These are phyloP conservation scores for Podospora comata DNA, from an alignment of 495 filamentous ascomycete species.

Conservation along the genomic window DNA sequence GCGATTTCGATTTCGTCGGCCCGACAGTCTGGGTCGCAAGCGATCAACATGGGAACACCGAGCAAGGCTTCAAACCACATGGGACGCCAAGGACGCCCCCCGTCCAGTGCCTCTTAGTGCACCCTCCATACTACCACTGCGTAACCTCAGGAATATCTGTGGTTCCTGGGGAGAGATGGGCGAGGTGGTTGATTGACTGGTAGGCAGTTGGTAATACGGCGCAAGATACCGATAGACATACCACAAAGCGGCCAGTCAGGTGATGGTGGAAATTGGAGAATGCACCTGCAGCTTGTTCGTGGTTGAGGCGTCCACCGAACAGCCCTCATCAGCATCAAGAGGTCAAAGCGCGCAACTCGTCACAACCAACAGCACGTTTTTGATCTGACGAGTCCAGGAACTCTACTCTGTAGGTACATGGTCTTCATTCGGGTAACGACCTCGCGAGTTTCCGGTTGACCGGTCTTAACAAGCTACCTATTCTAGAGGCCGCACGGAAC, in stretches of 20 bases:
- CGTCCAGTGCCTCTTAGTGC: background rate
- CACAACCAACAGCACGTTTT: background rate
- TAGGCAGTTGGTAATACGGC: background rate
- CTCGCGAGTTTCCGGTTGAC: background rate
- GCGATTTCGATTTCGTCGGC: background rate
- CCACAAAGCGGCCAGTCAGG: too few relatives aligned
- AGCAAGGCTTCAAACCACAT: background rate
- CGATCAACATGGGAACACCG: constrained; percentile 1
- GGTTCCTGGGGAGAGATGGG: background rate
- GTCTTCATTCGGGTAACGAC: background rate
- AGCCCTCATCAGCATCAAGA: background rate
- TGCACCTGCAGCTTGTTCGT: background rate
- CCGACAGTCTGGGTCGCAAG: constrained; percentile 3
- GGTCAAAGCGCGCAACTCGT: background rate
- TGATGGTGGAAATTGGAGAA: background rate
- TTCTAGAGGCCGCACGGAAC: background rate
- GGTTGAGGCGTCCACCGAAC: background rate
- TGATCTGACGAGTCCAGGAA: background rate
- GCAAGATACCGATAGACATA: background rate
- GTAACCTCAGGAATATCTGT: background rate
- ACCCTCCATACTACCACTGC: background rate
- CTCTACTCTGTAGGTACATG: background rate
- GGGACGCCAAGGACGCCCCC: background rate
- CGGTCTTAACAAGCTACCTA: background rate
- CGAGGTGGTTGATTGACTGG: background rate